phyloP scores from a whole-genome alignment of 2,329 filamentous ascomycete species.

The Fusarium luffae region DNA sequence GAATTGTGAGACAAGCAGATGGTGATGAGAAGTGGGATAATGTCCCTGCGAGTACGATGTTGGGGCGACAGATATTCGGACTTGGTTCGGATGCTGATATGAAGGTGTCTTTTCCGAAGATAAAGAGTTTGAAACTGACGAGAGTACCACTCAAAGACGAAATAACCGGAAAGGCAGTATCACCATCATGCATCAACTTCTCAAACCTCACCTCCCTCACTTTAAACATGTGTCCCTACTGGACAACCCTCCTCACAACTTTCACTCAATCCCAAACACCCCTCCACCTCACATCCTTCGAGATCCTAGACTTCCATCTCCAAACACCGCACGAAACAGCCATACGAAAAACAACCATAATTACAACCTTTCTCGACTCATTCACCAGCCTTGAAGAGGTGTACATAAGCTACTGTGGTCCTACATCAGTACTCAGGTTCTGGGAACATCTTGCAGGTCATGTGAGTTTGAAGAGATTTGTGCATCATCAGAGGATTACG shows the following conservation, averaged over 20 bases:
- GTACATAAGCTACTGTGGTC: not conserved
- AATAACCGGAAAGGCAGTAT: fast-evolving
- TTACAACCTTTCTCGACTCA: not conserved
- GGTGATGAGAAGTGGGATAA: not conserved
- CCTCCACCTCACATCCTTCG: not conserved
- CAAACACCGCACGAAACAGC: not conserved
- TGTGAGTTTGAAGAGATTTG: not conserved
- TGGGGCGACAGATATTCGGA: not conserved
- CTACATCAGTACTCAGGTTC: not conserved
- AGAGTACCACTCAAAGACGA: not conserved
- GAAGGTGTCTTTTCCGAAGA: not conserved
- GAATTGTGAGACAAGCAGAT: fast-evolving
- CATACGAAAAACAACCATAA: fast-evolving
- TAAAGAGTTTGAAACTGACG: not conserved
- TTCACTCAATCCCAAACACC: fast-evolving
- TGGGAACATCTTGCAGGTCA: not conserved
- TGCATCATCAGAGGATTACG: not conserved
- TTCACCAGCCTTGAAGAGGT: not conserved
- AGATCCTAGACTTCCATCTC: not conserved
- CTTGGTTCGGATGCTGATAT: fast-evolving
- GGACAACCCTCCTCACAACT: not conserved
- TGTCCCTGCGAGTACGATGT: not conserved
- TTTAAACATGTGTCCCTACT: not conserved
- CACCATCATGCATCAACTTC: not conserved
- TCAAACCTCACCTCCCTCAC: fast-evolving